Evolutionary conservation across 768 basidiomycete genomes (phyloP).

Genomic region (Lactarius indigo): DNA sequence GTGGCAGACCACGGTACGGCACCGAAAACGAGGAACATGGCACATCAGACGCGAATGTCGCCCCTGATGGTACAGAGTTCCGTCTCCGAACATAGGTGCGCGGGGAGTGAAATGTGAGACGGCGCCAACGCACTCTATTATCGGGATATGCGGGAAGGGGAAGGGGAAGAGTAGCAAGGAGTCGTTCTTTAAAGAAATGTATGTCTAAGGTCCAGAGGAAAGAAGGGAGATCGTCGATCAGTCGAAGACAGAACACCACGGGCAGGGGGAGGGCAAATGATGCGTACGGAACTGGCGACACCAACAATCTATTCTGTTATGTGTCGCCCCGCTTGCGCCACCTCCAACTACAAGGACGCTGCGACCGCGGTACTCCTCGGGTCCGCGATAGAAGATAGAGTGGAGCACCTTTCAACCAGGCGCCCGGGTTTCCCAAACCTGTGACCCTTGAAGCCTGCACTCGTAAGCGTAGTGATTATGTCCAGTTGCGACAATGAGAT

Average conservation of each 20-base stretch:
- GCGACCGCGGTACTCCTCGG: constrained; percentile 40
- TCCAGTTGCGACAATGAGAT: constrained; percentile 53
- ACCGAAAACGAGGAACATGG: neutral
- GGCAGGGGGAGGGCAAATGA: constrained; percentile 29
- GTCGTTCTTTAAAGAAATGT: neutral
- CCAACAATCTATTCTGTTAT: constrained; percentile 43
- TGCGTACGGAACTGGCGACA: constrained; percentile 45
- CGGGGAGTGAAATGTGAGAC: constrained; percentile 16
- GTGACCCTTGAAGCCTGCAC: constrained; percentile 38
- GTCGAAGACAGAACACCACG: neutral
- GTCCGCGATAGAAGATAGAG: constrained; percentile 32
- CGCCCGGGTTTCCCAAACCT: constrained; percentile 42
- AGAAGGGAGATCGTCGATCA: neutral
- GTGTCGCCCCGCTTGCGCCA: constrained; percentile 45
- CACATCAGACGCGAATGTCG: neutral
- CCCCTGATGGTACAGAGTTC: neutral
- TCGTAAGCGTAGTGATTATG: constrained; percentile 51
- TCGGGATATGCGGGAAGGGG: neutral
- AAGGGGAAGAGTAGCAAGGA: constrained; percentile 1
- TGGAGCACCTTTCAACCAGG: constrained; percentile 44
- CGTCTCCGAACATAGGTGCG: constrained; percentile 40
- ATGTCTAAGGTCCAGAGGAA: constrained; percentile 19
- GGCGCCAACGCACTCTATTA: neutral
- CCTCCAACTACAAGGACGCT: constrained; percentile 50
- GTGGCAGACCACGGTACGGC: neutral